Conservation (phyloP, 108 stramenopile genomes). For the Skeletonema grethae region DNA sequence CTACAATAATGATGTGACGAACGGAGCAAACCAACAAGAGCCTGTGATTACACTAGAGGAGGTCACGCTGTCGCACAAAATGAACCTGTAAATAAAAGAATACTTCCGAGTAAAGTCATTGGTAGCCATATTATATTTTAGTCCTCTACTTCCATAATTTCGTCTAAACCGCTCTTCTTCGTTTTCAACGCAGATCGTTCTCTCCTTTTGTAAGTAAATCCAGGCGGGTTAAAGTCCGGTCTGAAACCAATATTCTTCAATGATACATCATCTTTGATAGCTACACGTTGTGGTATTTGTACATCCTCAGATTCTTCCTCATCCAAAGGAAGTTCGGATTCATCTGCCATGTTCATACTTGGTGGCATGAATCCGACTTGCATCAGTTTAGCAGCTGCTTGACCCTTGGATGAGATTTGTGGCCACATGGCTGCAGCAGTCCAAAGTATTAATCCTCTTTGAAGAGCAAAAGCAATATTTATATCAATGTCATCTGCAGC, state of each 20-base stretch:
- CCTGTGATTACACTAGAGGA: slow-evolving; percentile 41
- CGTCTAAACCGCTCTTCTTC: slow-evolving; percentile 44
- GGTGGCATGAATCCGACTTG: slow-evolving; percentile 41
- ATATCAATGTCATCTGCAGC: slow-evolving; percentile 17
- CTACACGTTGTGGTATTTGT: background rate
- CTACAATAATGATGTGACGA: background rate
- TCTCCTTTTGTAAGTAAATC: slow-evolving; percentile 53
- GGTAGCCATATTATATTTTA: background rate
- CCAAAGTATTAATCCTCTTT: slow-evolving; percentile 52
- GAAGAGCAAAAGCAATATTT: slow-evolving; percentile 34
- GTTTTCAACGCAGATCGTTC: slow-evolving; percentile 49
- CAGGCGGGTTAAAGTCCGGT: slow-evolving; percentile 51
- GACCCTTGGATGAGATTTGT: slow-evolving; percentile 36
- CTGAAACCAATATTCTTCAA: slow-evolving; percentile 41
- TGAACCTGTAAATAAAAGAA: background rate
- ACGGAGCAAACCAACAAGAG: background rate
- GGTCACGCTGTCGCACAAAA: slow-evolving; percentile 4
- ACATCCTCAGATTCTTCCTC: slow-evolving; percentile 29
- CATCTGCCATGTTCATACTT: slow-evolving; percentile 53
- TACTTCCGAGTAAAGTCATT: background rate
- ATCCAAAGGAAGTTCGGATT: slow-evolving; percentile 39
- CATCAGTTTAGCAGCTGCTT: slow-evolving; percentile 28
- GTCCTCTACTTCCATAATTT: slow-evolving; percentile 22
- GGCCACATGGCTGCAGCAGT: slow-evolving; percentile 50
- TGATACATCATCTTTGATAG: slow-evolving; percentile 7